Evolutionary conservation across 2,329 filamentous ascomycete species (phyloP).

Genomic region (Zymoseptoria tritici): DNA sequence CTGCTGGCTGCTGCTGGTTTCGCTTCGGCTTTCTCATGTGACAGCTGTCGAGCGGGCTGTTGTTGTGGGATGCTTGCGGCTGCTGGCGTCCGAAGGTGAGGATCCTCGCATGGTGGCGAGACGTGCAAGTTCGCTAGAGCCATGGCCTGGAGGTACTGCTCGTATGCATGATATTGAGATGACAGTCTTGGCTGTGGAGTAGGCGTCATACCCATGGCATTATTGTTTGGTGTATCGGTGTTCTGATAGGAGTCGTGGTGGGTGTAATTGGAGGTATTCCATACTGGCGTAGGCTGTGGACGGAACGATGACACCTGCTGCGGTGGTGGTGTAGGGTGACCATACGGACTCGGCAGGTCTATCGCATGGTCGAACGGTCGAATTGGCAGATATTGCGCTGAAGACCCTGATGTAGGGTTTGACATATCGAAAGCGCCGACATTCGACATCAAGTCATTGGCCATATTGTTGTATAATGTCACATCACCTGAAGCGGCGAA

Average conservation of each 20-base stretch:
- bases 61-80: background rate
- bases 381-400: background rate
- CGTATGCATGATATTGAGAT: background rate
- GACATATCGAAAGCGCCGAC: background rate
- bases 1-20: background rate
- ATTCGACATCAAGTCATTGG: background rate
- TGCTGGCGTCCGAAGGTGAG: background rate
- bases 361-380: background rate
- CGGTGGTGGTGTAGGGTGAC: background rate
- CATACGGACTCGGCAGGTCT: background rate
- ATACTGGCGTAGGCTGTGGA: background rate
- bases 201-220: background rate
- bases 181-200: background rate
- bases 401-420: background rate
- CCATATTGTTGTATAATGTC: background rate
- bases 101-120: background rate
- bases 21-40: background rate
- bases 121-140: background rate
- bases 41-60: background rate
- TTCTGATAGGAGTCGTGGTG: background rate
- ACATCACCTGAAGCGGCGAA: conserved; percentile 1
- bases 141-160: background rate
- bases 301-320: background rate
- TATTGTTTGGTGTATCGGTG: background rate
- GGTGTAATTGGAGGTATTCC: background rate